Evolutionary conservation across 768 basidiomycete genomes (phyloP).

Genomic region (Ephemerocybe angulata): DNA sequence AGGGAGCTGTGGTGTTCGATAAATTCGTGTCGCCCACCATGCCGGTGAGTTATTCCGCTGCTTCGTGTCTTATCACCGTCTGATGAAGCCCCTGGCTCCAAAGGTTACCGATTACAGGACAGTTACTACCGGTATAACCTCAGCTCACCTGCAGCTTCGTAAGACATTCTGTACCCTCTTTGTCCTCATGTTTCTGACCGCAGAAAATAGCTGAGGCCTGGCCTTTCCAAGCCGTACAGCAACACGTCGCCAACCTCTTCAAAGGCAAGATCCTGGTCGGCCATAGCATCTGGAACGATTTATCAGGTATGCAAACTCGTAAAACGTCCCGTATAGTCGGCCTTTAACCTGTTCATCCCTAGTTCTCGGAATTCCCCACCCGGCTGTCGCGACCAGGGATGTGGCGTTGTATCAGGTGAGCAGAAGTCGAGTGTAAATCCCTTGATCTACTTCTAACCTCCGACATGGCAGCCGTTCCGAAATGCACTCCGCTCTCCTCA

Average conservation of each 20-base stretch:
- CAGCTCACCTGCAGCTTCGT: constrained; percentile 39
- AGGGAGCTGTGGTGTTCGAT: constrained; percentile 57
- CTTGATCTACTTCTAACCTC: neutral
- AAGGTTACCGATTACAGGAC: constrained; percentile 74
- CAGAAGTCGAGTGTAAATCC: neutral
- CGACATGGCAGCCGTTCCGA: constrained; percentile 56
- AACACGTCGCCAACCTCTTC: constrained; percentile 59
- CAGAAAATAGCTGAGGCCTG: constrained; percentile 42
- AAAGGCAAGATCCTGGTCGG: constrained; percentile 72
- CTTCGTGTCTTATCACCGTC: neutral
- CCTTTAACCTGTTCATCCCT: constrained; percentile 8
- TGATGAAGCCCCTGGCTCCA: neutral
- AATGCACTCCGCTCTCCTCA: constrained; percentile 64
- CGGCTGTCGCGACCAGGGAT: constrained; percentile 74
- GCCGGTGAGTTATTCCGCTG: constrained; percentile 34
- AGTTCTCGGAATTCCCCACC: constrained; percentile 81
- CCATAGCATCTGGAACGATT: constrained; percentile 76
- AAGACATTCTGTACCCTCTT: constrained; percentile 10
- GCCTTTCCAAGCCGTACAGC: constrained; percentile 63
- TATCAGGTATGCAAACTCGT: constrained; percentile 53
- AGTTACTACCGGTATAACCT: constrained; percentile 52
- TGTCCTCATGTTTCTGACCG: neutral
- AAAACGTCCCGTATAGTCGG: constrained; percentile 5
- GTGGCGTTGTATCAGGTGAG: constrained; percentile 67
- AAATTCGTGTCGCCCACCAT: constrained; percentile 65